Evolutionary conservation across 1,284 basidiomycete genomes (phyloP).

Genomic region (Boletus semigastroideus): DNA sequence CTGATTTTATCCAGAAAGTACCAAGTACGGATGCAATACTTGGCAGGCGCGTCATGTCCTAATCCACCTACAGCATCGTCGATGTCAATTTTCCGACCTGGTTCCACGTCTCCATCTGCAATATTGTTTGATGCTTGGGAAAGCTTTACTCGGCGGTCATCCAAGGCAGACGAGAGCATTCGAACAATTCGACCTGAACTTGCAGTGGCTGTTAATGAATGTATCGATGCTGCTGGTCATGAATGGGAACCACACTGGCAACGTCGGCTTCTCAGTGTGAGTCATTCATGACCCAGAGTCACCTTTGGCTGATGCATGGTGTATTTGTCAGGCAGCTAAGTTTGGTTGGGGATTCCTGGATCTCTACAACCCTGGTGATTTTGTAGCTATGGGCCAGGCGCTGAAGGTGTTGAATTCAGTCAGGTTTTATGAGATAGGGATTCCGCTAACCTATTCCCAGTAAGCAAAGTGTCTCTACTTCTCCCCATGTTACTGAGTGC

Average conservation of each 20-base stretch:
- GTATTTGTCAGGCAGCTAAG: conserved; percentile 74
- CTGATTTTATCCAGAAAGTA: conserved; percentile 93
- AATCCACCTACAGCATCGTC: conserved; percentile 54
- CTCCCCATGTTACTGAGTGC: neutral
- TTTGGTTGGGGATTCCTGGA: conserved; percentile 95
- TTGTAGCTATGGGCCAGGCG: conserved; percentile 88
- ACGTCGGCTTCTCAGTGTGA: conserved; percentile 77
- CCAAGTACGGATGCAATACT: conserved; percentile 53
- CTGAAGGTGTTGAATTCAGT: conserved; percentile 96
- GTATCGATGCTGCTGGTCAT: conserved; percentile 89
- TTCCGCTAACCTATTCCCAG: conserved; percentile 92
- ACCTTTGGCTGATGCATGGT: conserved; percentile 4
- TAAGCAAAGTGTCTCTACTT: conserved; percentile 36
- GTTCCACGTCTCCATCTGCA: conserved; percentile 89
- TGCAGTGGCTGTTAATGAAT: conserved; percentile 86
- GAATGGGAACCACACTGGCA: conserved; percentile 95
- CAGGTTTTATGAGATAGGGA: conserved; percentile 87
- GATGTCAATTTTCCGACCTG: conserved; percentile 85
- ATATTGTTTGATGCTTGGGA: conserved; percentile 93
- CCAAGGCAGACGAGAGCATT: conserved; percentile 92
- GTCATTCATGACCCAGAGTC: conserved; percentile 8
- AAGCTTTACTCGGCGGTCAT: conserved; percentile 78
- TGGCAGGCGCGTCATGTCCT: conserved; percentile 4
- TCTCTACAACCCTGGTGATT: conserved; percentile 87
- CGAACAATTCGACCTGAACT: conserved; percentile 86